Conservation (phyloP, 2,329 filamentous ascomycete genomes). For the Pseudogymnoascus sp. region DNA sequence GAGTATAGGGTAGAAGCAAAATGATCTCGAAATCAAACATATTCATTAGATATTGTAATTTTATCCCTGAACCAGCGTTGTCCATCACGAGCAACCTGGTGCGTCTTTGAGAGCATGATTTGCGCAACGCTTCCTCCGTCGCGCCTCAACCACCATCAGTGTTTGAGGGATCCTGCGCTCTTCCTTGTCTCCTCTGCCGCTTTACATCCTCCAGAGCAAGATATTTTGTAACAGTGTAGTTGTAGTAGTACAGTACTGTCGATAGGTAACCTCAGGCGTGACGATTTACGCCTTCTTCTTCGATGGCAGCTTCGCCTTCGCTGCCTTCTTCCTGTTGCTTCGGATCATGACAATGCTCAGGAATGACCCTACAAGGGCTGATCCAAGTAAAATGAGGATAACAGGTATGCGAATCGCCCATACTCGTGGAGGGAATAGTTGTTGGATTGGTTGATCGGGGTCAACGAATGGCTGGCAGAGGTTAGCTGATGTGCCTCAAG, state of each 20-base stretch:
- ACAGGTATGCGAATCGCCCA: constrained; percentile 99
- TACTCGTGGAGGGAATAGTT: constrained; percentile 91
- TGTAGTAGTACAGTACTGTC: constrained; percentile 1
- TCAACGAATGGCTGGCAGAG: constrained; percentile 83
- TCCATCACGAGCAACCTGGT: background rate
- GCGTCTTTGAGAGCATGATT: background rate
- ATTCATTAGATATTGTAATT: constrained; percentile 5
- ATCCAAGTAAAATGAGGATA: constrained; percentile 85
- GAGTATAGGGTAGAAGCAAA: background rate
- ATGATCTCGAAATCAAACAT: background rate
- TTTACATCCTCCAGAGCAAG: background rate
- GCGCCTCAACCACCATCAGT: background rate
- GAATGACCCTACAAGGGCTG: constrained; percentile 92
- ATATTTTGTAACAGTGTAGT: background rate
- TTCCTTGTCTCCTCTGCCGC: background rate
- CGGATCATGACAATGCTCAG: constrained; percentile 96
- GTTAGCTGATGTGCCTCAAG: constrained; percentile 12
- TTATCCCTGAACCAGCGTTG: constrained; percentile 4
- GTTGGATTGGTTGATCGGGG: constrained; percentile 83
- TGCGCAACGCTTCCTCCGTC: background rate
- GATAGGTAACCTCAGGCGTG: background rate
- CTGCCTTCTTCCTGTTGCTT: constrained; percentile 95
- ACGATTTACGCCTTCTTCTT: constrained; percentile 64
- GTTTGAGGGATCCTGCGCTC: background rate
- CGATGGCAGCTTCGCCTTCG: constrained; percentile 82